Evolutionary conservation across 768 basidiomycete species (phyloP).

Genomic region (Tremella fuciformis): DNA sequence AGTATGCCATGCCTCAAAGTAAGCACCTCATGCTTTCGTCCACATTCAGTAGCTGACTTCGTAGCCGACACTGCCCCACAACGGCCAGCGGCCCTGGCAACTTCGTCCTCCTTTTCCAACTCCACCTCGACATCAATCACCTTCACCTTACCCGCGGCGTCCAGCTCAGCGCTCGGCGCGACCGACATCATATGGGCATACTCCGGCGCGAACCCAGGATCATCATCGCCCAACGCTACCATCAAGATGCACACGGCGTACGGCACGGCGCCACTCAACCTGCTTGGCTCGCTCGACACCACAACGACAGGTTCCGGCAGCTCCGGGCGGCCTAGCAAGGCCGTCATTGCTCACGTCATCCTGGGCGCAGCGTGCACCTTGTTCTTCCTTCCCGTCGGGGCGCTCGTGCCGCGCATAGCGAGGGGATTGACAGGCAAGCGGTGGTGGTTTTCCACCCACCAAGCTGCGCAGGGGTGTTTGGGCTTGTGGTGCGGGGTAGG

Average conservation of each 20-base stretch:
- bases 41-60: background rate
- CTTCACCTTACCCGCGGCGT: constrained; percentile 35
- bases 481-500: constrained; percentile 28
- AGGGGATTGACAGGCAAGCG: constrained; percentile 56
- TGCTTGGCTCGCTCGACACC: constrained; percentile 53
- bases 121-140: constrained; percentile 30
- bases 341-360: constrained; percentile 60
- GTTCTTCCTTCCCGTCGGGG: constrained; percentile 59
- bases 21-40: constrained; percentile 53
- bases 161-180: constrained; percentile 14
- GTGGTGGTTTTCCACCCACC: constrained; percentile 61
- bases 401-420: constrained; percentile 59
- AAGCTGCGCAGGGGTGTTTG: constrained; percentile 57
- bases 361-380: constrained; percentile 59
- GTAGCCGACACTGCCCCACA: constrained; percentile 54
- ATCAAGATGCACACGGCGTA: constrained; percentile 58
- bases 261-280: constrained; percentile 56
- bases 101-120: constrained; percentile 49
- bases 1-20: constrained; percentile 61
- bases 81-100: constrained; percentile 59
- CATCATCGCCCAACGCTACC: constrained; percentile 55
- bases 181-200: constrained; percentile 63
- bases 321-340: background rate
- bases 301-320: background rate
- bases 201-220: constrained; percentile 57